Conservation (phyloP, 257 asterid species). For the Cruciata laevipes region DNA sequence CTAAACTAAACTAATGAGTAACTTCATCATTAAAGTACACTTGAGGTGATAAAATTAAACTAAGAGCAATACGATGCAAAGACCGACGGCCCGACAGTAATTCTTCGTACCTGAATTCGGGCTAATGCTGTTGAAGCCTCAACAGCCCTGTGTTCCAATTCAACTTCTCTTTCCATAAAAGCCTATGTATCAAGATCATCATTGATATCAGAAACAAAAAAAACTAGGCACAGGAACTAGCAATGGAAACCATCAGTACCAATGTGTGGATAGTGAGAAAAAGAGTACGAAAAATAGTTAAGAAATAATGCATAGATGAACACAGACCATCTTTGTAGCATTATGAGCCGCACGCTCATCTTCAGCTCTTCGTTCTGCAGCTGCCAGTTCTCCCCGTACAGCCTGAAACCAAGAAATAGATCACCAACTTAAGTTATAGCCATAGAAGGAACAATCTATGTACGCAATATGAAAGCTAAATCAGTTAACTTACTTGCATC, state of each 20-base stretch:
- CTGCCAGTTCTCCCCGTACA: constrained; percentile 80
- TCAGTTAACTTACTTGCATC: constrained; percentile 77
- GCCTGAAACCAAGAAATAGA: constrained; percentile 46
- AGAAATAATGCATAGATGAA: not conserved
- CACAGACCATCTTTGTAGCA: constrained; percentile 73
- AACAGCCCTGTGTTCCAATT: constrained; percentile 86
- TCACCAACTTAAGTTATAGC: constrained; percentile 13
- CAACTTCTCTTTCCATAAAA: constrained; percentile 97
- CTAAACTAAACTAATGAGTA: too few species aligned
- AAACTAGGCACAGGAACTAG: not conserved
- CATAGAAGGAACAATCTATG: not conserved
- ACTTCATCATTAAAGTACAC: not conserved
- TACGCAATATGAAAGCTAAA: constrained; percentile 1
- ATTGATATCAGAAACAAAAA: not conserved
- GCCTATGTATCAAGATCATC: constrained; percentile 46
- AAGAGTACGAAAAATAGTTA: not conserved
- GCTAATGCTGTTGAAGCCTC: constrained; percentile 95
- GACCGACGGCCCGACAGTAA: constrained; percentile 1
- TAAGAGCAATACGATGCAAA: constrained; percentile 3
- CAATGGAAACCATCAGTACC: not conserved
- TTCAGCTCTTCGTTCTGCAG: constrained; percentile 94
- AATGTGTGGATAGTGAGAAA: not conserved
- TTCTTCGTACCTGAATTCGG: constrained; percentile 69
- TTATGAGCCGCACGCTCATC: constrained; percentile 94
- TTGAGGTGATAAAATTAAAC: not conserved